Evolutionary conservation across 306 rosid genomes (phyloP).

Genomic region (Vigna nakashimae): DNA sequence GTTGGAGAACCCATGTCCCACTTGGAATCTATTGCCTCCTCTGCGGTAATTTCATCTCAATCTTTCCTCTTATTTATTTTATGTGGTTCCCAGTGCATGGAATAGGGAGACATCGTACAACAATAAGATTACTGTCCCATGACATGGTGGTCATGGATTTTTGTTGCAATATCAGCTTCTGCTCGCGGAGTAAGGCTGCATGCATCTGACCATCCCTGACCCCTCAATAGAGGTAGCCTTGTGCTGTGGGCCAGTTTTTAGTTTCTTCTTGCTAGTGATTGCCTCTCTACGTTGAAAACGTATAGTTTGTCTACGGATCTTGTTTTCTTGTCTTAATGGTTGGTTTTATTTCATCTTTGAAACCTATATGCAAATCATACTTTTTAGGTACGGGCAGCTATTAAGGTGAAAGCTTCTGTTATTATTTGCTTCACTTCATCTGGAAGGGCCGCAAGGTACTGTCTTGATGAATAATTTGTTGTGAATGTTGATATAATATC

Average conservation of each 20-base stretch:
- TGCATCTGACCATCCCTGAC: conserved; percentile 16
- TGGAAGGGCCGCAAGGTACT: conserved; percentile 97
- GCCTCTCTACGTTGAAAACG: background rate
- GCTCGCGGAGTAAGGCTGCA: conserved; percentile 5
- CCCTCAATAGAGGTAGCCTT: conserved; percentile 7
- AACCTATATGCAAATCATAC: conserved; percentile 34
- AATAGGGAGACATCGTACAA: conserved; percentile 13
- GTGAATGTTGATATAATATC: conserved; percentile 27
- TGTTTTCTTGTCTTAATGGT: conserved; percentile 22
- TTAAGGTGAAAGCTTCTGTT: conserved; percentile 97
- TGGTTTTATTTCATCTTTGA: conserved; percentile 29
- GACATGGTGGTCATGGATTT: conserved; percentile 20
- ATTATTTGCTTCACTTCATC: conserved; percentile 98
- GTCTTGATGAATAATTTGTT: conserved; percentile 5
- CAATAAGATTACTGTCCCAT: background rate
- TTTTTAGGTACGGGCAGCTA: conserved; percentile 93
- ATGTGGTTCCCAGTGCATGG: conserved; percentile 32
- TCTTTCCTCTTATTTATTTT: conserved; percentile 14
- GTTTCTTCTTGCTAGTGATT: background rate
- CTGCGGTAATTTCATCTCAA: conserved; percentile 69
- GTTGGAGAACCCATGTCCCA: conserved; percentile 99
- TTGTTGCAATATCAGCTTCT: conserved; percentile 20
- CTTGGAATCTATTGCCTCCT: conserved; percentile 98
- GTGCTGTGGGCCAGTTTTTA: background rate
- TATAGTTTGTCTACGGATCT: conserved; percentile 25